These are phyloP conservation scores for Allium fistulosum DNA, from an alignment of 106 monocot species.

Conservation along the genomic window DNA sequence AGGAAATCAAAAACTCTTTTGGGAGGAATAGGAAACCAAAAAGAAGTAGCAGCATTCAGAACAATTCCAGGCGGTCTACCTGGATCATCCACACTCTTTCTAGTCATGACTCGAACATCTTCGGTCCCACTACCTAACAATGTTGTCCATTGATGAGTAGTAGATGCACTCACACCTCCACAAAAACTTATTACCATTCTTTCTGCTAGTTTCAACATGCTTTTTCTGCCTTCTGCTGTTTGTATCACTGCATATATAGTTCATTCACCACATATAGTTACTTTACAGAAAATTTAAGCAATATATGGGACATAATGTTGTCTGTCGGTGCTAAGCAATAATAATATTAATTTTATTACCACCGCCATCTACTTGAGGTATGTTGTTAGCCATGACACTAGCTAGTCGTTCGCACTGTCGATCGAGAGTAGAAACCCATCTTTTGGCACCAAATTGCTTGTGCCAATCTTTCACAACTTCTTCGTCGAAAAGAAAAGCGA, in stretches of 20 bases:
- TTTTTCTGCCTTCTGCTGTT: slow-evolving; percentile 65
- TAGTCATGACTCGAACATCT: slow-evolving; percentile 92
- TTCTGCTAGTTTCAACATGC: slow-evolving; percentile 95
- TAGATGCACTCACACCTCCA: slow-evolving; percentile 80
- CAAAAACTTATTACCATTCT: slow-evolving; percentile 96
- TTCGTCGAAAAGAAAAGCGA: no score
- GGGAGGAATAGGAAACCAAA: slow-evolving; percentile 85
- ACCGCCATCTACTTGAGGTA: slow-evolving; percentile 62
- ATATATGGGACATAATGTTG: no score
- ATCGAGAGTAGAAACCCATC: slow-evolving; percentile 76
- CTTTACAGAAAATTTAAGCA: no score
- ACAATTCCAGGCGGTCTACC: slow-evolving; percentile 88
- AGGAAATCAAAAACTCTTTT: slow-evolving; percentile 84
- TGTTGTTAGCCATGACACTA: slow-evolving; percentile 66
- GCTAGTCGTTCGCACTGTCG: slow-evolving; percentile 88
- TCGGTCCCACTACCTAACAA: slow-evolving; percentile 78
- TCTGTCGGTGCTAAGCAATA: no score
- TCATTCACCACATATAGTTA: no score
- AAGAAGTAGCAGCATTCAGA: slow-evolving; percentile 89
- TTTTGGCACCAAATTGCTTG: slow-evolving; percentile 81
- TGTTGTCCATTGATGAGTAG: slow-evolving; percentile 82
- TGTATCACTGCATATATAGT: slow-evolving; percentile 50
- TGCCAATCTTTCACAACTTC: no score
- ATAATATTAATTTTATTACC: slow-evolving; percentile 21
- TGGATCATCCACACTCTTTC: slow-evolving; percentile 90